Evolutionary conservation across 2,329 filamentous ascomycete genomes (phyloP), one percentile per base, ranked within the genome.

Genomic region (Hypoxylon sp.): DNA sequence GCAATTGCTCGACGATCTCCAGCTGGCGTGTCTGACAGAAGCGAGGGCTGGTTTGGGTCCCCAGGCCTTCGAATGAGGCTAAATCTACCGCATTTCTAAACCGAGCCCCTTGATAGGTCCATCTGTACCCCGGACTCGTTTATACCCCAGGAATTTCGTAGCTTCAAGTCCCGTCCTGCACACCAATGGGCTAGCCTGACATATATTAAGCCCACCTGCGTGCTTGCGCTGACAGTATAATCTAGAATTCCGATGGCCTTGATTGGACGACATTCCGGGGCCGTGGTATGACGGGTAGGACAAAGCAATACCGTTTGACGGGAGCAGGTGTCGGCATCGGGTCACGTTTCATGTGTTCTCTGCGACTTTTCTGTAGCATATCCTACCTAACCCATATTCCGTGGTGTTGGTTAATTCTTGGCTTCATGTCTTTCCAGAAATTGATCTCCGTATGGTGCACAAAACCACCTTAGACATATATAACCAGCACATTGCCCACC

Each of bases 111-210:
- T 65, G 57, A 71, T 71, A 70, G 65, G 57, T 31, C 48, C 37
- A 53, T 47, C 67, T 70, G 72, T 59, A 75, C 73, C 74, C 72
- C 72, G 50, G 70, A 72, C 70, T 69, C 62, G 65, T 60, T 57
- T 62, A 65, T 64, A 67, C 51, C 55, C 65, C 52, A 65, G 60
- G 65, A 15, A 60, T 62, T 65, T 46, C 32, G 11, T 65, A 53
- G 53, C 59, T 62, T 69, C 53, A 64, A 59, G 51, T 64, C 62
- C 62, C 50, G 53, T 50, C 47, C 51, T 55, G 15, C 39, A 58
- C 51, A 15, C 65, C 68, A 65, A 68, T 68, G n/a, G 50, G n/a
- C 42, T 19, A 32, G 52, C 42, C 39, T 39, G 24, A 6, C 47
- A 50, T 55, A 68, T 68, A 68, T 70, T 64, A 58, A 62, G 46